Conservation (phyloP, 2,329 filamentous ascomycete species). For the Colletotrichum liaoningense region DNA sequence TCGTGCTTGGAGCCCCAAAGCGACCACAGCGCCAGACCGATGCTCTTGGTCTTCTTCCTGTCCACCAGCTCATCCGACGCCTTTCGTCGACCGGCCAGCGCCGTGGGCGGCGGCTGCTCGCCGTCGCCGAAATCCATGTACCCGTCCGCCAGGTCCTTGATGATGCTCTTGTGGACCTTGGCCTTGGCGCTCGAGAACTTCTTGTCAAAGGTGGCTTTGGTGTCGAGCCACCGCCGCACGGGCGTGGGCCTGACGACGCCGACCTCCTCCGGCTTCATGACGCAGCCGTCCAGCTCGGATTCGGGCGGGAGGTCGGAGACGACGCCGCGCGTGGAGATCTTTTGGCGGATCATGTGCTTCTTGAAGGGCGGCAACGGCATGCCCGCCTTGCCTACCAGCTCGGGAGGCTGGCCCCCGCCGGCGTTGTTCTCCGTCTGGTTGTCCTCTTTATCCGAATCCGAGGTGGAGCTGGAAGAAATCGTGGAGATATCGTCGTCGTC, state of each 20-base stretch:
- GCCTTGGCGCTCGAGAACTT: constrained; percentile 77
- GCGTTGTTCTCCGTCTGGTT: constrained; percentile 36
- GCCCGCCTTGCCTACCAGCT: constrained; percentile 83
- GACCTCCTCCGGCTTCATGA: constrained; percentile 71
- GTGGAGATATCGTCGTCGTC: constrained; percentile 83
- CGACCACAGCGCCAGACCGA: constrained; percentile 86
- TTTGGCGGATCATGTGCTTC: constrained; percentile 91
- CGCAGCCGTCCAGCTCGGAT: constrained; percentile 74
- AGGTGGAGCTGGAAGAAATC: constrained; percentile 74
- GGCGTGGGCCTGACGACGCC: constrained; percentile 85
- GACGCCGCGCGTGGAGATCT: constrained; percentile 81
- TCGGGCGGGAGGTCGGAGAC: constrained; percentile 76
- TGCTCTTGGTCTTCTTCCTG: constrained; percentile 72
- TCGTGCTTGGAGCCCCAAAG: constrained; percentile 92
- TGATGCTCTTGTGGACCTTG: constrained; percentile 77
- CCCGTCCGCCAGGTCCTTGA: constrained; percentile 78
- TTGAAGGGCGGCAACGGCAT: constrained; percentile 84
- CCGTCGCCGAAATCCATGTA: constrained; percentile 77
- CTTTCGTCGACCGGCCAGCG: constrained; percentile 78
- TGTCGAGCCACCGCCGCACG: constrained; percentile 84
- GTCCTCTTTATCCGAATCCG: constrained; percentile 48
- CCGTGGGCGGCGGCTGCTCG: constrained; percentile 85
- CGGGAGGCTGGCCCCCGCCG: constrained; percentile 20
- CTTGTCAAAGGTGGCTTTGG: constrained; percentile 78
- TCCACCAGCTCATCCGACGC: constrained; percentile 59